These are phyloP conservation scores for Penicillium sp. DNA, from an alignment of 2,329 filamentous ascomycete genomes.

Conservation along the genomic window DNA sequence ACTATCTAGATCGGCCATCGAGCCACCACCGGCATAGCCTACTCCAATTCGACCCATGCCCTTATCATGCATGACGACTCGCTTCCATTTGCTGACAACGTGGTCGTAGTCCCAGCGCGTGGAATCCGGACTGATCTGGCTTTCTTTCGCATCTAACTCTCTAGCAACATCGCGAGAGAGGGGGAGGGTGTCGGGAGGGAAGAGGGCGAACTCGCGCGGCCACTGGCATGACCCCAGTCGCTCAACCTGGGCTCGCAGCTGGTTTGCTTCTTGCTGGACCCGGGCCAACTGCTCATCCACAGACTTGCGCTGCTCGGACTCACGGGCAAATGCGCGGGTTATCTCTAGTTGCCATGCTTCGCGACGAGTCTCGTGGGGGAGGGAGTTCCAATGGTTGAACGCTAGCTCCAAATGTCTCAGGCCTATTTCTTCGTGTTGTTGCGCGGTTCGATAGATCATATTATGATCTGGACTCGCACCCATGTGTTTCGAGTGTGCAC, in stretches of 20 bases:
- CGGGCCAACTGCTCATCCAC: slow-evolving; percentile 45
- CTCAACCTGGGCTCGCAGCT: slow-evolving; percentile 50
- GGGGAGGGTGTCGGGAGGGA: slow-evolving; percentile 47
- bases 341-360: slow-evolving; percentile 51
- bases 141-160: slow-evolving; percentile 38
- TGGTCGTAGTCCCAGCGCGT: slow-evolving; percentile 51
- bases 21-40: slow-evolving; percentile 20
- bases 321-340: slow-evolving; percentile 47
- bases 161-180: slow-evolving; percentile 40
- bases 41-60: slow-evolving; percentile 43
- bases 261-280: slow-evolving; percentile 50
- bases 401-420: slow-evolving; percentile 74
- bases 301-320: slow-evolving; percentile 46
- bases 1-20: slow-evolving; percentile 15
- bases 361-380: slow-evolving; percentile 57
- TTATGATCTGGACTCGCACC: slow-evolving; percentile 33
- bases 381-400: slow-evolving; percentile 72
- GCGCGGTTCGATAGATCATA: slow-evolving; percentile 51
- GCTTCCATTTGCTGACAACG: slow-evolving; percentile 51
- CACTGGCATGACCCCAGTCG: slow-evolving; percentile 49
- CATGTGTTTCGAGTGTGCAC: slow-evolving; percentile 41
- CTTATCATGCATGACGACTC: slow-evolving; percentile 48
- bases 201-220: slow-evolving; percentile 51
- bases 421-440: slow-evolving; percentile 67
- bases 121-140: slow-evolving; percentile 36